Evolutionary conservation across 2,329 filamentous ascomycete species (phyloP), one percentile per base, ranked within the genome.

Genomic region (Colletotrichum gloeosporioides): DNA sequence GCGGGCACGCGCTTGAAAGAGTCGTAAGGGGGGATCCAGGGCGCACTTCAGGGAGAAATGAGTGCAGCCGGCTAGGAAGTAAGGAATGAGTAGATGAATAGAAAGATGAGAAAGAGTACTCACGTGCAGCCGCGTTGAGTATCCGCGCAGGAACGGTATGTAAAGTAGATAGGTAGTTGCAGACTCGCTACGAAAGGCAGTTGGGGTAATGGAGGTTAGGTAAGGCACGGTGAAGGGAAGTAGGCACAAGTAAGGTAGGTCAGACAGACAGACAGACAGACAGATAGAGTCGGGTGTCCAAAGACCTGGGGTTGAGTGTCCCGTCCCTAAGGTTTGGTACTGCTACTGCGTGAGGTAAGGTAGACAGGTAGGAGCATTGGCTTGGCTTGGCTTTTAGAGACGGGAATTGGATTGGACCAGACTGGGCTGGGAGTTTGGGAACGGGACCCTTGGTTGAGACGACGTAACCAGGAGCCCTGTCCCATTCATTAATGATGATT

Each of bases 381-480:
- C 64, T 12, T 67, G 39, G 64, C 49, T 13, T 31, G 7, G 64
- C n/a, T 25, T 8, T 53, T 53, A 53, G 44, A 53, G 44, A 53
- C 44, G 44, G 44, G 44, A 53, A 53, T 32, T 31, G 34, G 49
- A 59, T 68, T 8, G 53, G 53, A 25, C 44, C 49, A 62, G 36
- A 53, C 29, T 36, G 53, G 63, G 22, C 69, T 70, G 57, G 57
- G 57, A 31, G 39, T 31, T 25, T 36, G 31, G 44, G 55, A 62
- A 36, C 57, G 66, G 63, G 34, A 70, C 71, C 71, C 71, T 73
- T 49, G 71, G 57, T 57, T 63, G 71, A 61, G 71, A 71, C 71
- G 66, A 71, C 71, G 32, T 70, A 65, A 71, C 67, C 71, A 70
- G 71, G 57, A 59, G 57, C 69, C 69, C 73, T 68, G 57, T 68